These are phyloP conservation scores for Candida endomychidarum DNA, from an alignment of 805 yeast species.

Conservation along the genomic window DNA sequence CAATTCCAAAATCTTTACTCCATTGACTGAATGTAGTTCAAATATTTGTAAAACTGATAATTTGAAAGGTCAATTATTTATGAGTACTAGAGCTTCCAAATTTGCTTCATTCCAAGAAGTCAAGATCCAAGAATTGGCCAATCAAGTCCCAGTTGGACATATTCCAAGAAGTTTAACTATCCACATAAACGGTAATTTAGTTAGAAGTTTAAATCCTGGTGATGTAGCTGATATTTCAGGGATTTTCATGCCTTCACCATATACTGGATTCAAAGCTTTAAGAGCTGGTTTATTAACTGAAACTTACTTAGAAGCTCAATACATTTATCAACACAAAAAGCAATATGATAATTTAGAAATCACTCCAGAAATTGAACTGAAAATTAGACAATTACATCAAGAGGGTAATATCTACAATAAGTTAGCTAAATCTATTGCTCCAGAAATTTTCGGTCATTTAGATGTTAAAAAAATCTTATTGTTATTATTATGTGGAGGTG, in stretches of 20 bases:
- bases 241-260: conserved; percentile 89
- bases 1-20: conserved; percentile 76
- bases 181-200: conserved; percentile 90
- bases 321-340: conserved; percentile 82
- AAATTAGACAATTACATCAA: conserved; percentile 52
- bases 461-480: conserved; percentile 92
- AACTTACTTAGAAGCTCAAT: conserved; percentile 87
- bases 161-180: conserved; percentile 86
- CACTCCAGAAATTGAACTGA: conserved; percentile 53
- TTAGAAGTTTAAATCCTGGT: conserved; percentile 87
- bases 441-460: conserved; percentile 92
- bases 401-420: conserved; percentile 76
- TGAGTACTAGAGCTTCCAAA: conserved; percentile 94
- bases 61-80: conserved; percentile 83
- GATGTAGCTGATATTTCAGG: conserved; percentile 94
- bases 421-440: conserved; percentile 89
- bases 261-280: conserved; percentile 91
- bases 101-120: conserved; percentile 95
- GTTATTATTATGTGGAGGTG: conserved; percentile 89
- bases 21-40: conserved; percentile 85
- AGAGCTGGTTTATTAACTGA: conserved; percentile 93
- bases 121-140: conserved; percentile 88
- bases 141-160: conserved; percentile 97
- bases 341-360: conserved; percentile 69
- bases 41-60: conserved; percentile 74